Evolutionary conservation across 1,284 basidiomycete genomes (phyloP).

Genomic region (Trichosporon faecale): DNA sequence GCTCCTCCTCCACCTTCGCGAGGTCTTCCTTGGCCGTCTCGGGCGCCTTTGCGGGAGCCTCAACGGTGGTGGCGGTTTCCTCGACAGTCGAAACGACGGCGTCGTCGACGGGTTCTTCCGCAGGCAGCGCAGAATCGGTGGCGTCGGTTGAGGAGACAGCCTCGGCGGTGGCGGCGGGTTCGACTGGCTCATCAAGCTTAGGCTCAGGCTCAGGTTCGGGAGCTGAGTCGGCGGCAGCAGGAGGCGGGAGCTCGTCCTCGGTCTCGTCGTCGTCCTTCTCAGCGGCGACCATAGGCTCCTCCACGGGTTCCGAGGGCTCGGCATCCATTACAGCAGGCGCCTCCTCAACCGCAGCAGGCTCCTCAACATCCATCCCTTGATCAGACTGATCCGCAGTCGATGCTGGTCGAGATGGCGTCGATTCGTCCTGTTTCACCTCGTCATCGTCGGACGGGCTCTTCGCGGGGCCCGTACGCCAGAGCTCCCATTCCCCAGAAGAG

Average conservation of each 20-base stretch:
- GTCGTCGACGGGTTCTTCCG: neutral
- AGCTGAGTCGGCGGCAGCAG: neutral
- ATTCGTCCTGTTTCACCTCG: conserved; percentile 10
- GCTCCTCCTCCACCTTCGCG: neutral
- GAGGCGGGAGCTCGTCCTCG: conserved; percentile 9
- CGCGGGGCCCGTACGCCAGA: conserved; percentile 21
- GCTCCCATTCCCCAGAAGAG: conserved; percentile 24
- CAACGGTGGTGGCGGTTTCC: neutral
- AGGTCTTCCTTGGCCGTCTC: neutral
- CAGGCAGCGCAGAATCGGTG: neutral
- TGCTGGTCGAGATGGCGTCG: neutral
- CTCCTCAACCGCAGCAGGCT: neutral
- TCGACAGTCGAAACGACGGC: neutral
- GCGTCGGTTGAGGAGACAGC: neutral
- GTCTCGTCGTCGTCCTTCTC: conserved; percentile 15
- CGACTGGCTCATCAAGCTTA: neutral
- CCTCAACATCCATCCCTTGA: conserved; percentile 19
- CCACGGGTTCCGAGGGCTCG: neutral
- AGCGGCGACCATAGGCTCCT: neutral
- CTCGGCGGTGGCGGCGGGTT: neutral
- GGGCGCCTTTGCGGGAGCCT: neutral
- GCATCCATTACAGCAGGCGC: neutral
- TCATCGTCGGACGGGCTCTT: conserved; percentile 10
- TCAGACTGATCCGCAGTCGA: conserved; percentile 12
- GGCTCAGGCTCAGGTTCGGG: conserved; percentile 1